These are phyloP conservation scores for Rhizopogon vesiculosus DNA, from an alignment of 768 basidiomycete species.

Conservation along the genomic window DNA sequence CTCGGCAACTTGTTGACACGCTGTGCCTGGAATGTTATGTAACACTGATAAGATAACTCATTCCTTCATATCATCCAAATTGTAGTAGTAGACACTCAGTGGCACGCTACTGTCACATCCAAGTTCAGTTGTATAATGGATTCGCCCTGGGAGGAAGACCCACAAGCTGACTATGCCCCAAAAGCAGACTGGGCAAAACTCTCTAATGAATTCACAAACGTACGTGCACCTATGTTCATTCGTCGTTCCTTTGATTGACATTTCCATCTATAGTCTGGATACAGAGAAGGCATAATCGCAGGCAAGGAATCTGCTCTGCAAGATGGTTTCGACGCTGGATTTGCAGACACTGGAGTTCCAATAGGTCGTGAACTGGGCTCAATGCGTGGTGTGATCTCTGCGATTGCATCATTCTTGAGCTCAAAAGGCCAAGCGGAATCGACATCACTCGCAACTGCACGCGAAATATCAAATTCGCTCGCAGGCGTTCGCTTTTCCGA, in stretches of 20 bases:
- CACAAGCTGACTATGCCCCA: constrained; percentile 22
- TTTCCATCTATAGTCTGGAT: constrained; percentile 61
- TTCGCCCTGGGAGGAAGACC: constrained; percentile 57
- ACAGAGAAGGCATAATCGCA: constrained; percentile 92
- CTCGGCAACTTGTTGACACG: too few species aligned
- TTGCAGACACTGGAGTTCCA: constrained; percentile 65
- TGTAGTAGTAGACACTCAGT: too few species aligned
- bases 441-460: constrained; percentile 35
- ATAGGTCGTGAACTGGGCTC: constrained; percentile 74
- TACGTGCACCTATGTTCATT: constrained; percentile 24
- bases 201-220: constrained; percentile 67
- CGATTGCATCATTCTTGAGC: constrained; percentile 53
- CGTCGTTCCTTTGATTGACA: background rate
- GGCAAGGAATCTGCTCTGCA: constrained; percentile 89
- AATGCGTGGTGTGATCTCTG: constrained; percentile 68
- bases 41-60: too few species aligned
- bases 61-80: too few species aligned
- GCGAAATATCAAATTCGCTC: constrained; percentile 53
- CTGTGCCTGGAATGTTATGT: too few species aligned
- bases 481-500: constrained; percentile 61
- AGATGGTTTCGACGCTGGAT: constrained; percentile 86
- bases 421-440: constrained; percentile 15
- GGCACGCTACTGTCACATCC: too few species aligned
- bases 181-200: constrained; percentile 68
- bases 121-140: constrained; percentile 21